Base-by-base conservation (phyloP, 306 rosid genomes). In the Malus sieversii region DNA sequence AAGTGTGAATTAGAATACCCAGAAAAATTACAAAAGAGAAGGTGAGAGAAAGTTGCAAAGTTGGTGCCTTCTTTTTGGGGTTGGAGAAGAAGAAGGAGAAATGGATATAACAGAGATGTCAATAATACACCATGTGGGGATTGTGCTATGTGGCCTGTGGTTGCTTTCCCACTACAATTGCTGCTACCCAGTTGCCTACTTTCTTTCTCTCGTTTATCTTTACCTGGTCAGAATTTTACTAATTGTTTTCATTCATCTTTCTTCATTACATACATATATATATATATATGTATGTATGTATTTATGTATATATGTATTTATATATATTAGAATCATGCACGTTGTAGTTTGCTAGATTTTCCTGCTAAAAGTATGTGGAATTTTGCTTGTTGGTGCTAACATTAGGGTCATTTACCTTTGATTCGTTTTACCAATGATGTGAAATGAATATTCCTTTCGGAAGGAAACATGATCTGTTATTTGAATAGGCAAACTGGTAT, bases 71-170 rank as follows among this genome's bases (percentile, higher is more conserved):
- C 2, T 16, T 58, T 52, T 60, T 46, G 13, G 13, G 27, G 51
- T 60, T 19, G 70, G 46, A n/a, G 70, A 59, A 61, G 60, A 5
- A 48, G 20, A 45, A 63, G 63, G 38, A 63, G 78, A 75, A 2
- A 64, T 75, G 78, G 72, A 83, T 82, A 81, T 92, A 68, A 83
- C 83, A 19, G 93, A 92, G 77, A 44, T 80, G 73, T 80, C 97
- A 16, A 82, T 92, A 11, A 80, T 92, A 79, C 91, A 90, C 72
- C 97, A 92, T 85, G 94, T 78, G 72, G 93, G 79, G 12, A 75
- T 92, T 18, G 85, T 90, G 45, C 79, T 92, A 14, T 42, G 83
- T 73, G 69, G 40, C 53, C 83, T 92, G 7, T 90, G 94, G 91
- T 25, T 85, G 29, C 82, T 92, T 4, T 87, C 97, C 78, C 32